These are phyloP conservation scores for Neurospora pannonica DNA, from an alignment of 495 filamentous ascomycete genomes.

Conservation along the genomic window DNA sequence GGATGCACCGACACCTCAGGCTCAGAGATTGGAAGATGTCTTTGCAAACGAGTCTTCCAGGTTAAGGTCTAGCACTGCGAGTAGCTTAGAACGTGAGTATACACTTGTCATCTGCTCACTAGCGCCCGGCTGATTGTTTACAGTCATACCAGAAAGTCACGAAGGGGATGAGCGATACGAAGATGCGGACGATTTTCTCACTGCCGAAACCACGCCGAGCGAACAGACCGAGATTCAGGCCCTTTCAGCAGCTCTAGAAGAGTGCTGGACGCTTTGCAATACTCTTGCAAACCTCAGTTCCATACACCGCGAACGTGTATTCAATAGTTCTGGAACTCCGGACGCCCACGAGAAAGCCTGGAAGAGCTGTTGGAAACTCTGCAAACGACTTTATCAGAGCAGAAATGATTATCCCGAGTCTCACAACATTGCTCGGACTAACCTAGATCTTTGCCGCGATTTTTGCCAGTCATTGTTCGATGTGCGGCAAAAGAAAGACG, in stretches of 20 bases:
- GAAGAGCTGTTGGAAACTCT: conserved; percentile 87
- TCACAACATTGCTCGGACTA: conserved; percentile 57
- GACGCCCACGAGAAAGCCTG: conserved; percentile 76
- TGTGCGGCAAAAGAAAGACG: conserved; percentile 62
- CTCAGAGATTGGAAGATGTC: conserved; percentile 65
- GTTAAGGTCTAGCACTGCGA: conserved; percentile 39
- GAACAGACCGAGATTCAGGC: conserved; percentile 57
- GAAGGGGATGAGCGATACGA: conserved; percentile 33
- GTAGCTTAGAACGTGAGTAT: conserved; percentile 64
- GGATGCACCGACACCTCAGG: conserved; percentile 69
- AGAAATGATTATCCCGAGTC: conserved; percentile 58
- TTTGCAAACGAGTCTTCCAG: conserved; percentile 32
- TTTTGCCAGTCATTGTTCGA: conserved; percentile 90
- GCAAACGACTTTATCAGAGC: conserved; percentile 77
- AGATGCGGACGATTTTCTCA: conserved; percentile 31
- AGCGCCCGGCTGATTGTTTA: background rate
- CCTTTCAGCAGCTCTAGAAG: conserved; percentile 66
- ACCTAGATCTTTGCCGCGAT: conserved; percentile 77
- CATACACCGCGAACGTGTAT: conserved; percentile 70
- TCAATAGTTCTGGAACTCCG: conserved; percentile 56
- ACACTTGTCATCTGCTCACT: background rate
- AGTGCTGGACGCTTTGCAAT: conserved; percentile 94
- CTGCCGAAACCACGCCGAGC: conserved; percentile 28
- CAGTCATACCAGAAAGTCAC: conserved; percentile 42
- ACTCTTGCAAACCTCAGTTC: conserved; percentile 78